phyloP scores from a whole-genome alignment of 106 monocot genomes.

The Platanthera guangdongensis region DNA sequence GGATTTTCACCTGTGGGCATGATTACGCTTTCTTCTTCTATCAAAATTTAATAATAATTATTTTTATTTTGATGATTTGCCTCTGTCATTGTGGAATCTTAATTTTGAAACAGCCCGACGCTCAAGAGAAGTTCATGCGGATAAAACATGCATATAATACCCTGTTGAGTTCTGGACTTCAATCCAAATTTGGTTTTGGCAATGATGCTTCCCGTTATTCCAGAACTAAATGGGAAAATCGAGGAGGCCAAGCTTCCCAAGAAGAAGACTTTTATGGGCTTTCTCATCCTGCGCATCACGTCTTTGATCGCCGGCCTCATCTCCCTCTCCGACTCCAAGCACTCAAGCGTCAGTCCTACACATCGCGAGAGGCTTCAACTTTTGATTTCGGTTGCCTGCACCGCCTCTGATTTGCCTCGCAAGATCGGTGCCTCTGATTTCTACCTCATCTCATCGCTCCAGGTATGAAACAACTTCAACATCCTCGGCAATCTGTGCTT shows the following conservation, averaged over 20 bases:
- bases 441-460: no score
- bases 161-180: slow-evolving; percentile 52
- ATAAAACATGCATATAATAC: slow-evolving; percentile 97
- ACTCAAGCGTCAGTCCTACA: no score
- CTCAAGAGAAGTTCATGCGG: slow-evolving; percentile 93
- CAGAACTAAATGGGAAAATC: slow-evolving; percentile 15
- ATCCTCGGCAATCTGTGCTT: no score
- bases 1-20: no score
- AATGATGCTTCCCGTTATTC: slow-evolving; percentile 29
- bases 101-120: slow-evolving; percentile 46
- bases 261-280: slow-evolving; percentile 92
- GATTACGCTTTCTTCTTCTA: not conserved
- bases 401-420: no score
- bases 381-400: no score
- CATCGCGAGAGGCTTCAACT: no score
- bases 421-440: no score
- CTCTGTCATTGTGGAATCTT: slow-evolving; percentile 3
- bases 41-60: not conserved
- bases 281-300: no score
- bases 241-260: slow-evolving; percentile 15
- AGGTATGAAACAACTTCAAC: no score
- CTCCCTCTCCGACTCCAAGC: no score
- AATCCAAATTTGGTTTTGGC: slow-evolving; percentile 21
- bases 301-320: no score
- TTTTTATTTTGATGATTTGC: not conserved